Percentiles rank a stretch among this genome's conserved stretches.
phyloP scores from a whole-genome alignment of 2,329 filamentous ascomycete genomes.

The Didymella arachidicola region DNA sequence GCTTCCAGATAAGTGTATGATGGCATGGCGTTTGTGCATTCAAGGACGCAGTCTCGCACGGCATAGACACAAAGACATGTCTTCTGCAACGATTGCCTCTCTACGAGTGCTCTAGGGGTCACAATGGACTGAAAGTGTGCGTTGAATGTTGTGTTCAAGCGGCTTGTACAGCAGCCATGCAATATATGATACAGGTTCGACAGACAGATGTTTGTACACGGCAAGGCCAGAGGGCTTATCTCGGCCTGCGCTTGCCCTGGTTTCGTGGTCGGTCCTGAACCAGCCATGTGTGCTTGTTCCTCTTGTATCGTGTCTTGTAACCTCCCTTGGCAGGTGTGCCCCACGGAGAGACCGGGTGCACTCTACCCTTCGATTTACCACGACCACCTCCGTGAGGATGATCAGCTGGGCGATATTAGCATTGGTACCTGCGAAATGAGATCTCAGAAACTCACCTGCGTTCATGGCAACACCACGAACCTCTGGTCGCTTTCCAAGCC shows the following conservation, averaged over 20 bases:
- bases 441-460: constrained; percentile 65
- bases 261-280: constrained; percentile 85
- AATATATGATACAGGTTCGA: constrained; percentile 31
- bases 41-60: neutral
- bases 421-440: neutral
- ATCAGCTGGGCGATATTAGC: constrained; percentile 65
- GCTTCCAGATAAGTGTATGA: neutral
- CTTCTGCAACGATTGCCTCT: neutral
- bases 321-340: constrained; percentile 87
- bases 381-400: constrained; percentile 99
- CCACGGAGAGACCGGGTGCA: constrained; percentile 95
- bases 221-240: constrained; percentile 28
- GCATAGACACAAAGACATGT: neutral
- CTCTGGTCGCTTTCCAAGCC: constrained; percentile 92
- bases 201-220: constrained; percentile 29
- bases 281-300: constrained; percentile 91
- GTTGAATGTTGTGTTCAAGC: constrained; percentile 11
- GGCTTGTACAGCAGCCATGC: constrained; percentile 18
- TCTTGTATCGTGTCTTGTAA: constrained; percentile 89
- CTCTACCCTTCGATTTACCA: constrained; percentile 99
- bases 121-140: neutral
- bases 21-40: neutral
- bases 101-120: neutral
- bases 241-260: constrained; percentile 78
- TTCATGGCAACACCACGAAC: constrained; percentile 99